Evolutionary conservation across 148 eudicot genomes (phyloP), one percentile per base, ranked within the genome.

Genomic region (Vaccinium darrowii): DNA sequence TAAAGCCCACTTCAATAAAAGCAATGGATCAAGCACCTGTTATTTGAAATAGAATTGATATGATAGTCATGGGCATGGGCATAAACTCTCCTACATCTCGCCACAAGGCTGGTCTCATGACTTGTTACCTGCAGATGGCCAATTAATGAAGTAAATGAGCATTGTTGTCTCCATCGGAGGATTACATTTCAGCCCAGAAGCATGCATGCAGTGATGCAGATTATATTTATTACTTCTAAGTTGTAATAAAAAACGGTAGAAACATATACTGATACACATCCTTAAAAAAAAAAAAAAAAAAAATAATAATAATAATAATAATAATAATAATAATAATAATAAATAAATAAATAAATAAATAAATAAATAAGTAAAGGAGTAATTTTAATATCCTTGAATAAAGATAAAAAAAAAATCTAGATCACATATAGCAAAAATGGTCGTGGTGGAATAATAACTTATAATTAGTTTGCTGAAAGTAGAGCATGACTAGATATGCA

Each of bases 41-140:
- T 94, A 85, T 90, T 92, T 84, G 97, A 94, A 84, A 94, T 94
- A 15, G 97, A 94, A 85, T 94, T 94, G 58, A 94, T 92, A 87
- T 94, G 95, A 85, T 92, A 94, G 80, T 94, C 97, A 88, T 94
- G 97, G 85, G 97, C 97, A 91, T 94, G 97, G 84, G 97, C 95
- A 91, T 94, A 94, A 47, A 90, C 91, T 90, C 95, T 91, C 84
- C 97, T 90, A 83, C 95, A 94, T 84, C 92, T 90, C 54, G 97
- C 95, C 84, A 92, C 84, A 86, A 91, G 95, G 89, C 91, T 92
- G n/a, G 94, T 92, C 89, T 94, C 95, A 39, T 88, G 89, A 91
- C 91, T 91, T 74, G 93, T 91, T 79, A 92, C 94, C 97, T 94
- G 89, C 78, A 85, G 82, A 81, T 51, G 5, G 54, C 80, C 39